Conservation (phyloP, 768 basidiomycete species). For the Trametes villosa region DNA sequence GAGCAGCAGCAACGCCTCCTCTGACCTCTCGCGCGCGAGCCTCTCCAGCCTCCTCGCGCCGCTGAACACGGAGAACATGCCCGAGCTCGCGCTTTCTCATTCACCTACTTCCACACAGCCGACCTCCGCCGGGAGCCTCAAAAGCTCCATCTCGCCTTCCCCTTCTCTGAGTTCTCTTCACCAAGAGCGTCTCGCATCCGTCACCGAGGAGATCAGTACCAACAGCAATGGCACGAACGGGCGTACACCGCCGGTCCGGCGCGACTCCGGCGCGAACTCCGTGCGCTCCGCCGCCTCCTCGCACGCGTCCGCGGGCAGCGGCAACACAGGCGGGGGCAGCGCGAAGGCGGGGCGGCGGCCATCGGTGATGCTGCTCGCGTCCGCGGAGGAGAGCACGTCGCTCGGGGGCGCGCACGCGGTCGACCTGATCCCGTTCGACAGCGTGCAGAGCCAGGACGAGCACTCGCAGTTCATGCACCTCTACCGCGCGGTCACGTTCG, state of each 20-base stretch:
- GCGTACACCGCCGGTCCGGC: neutral
- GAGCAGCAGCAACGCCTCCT: neutral
- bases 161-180: slow-evolving; percentile 16
- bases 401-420: slow-evolving; percentile 16
- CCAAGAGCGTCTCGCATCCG: neutral
- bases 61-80: neutral
- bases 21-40: neutral
- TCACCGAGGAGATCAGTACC: neutral
- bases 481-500: slow-evolving; percentile 29
- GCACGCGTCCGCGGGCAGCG: slow-evolving; percentile 5
- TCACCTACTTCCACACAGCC: slow-evolving; percentile 16
- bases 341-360: neutral
- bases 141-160: slow-evolving; percentile 1
- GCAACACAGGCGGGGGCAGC: neutral
- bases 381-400: slow-evolving; percentile 24
- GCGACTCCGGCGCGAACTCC: slow-evolving; percentile 11
- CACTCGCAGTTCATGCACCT: slow-evolving; percentile 33
- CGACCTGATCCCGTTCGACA: slow-evolving; percentile 26
- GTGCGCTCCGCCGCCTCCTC: slow-evolving; percentile 14
- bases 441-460: slow-evolving; percentile 18
- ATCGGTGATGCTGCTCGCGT: slow-evolving; percentile 17
- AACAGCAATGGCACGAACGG: neutral
- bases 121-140: slow-evolving; percentile 9
- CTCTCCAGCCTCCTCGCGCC: slow-evolving; percentile 6
- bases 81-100: slow-evolving; percentile 7